These are phyloP conservation scores for Pouteria campechiana DNA, from an alignment of 179 eudicot genomes.

Conservation along the genomic window DNA sequence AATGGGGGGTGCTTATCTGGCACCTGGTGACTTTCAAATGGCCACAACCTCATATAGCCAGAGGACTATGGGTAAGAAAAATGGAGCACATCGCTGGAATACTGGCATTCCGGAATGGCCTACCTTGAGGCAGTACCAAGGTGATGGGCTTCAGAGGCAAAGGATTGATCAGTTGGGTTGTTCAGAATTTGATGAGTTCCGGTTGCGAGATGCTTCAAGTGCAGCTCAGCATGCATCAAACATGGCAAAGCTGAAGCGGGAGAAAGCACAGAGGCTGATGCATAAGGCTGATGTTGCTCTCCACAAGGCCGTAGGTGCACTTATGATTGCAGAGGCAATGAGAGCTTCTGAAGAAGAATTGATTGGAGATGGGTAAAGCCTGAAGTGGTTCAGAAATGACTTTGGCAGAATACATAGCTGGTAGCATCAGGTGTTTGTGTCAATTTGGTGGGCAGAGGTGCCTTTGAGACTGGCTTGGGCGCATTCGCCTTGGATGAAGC, in stretches of 20 bases:
- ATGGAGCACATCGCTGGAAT: constrained; percentile 28
- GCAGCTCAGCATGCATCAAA: constrained; percentile 71
- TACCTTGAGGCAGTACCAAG: constrained; percentile 25
- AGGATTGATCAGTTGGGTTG: constrained; percentile 40
- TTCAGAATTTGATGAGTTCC: constrained; percentile 68
- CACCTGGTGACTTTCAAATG: constrained; percentile 20
- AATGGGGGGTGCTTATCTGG: constrained; percentile 21
- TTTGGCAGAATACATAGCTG: not conserved
- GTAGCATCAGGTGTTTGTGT: not conserved
- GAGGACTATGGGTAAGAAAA: constrained; percentile 32
- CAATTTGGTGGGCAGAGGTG: no score
- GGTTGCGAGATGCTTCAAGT: constrained; percentile 70
- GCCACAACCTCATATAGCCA: constrained; percentile 27
- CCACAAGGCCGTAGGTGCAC: constrained; percentile 77
- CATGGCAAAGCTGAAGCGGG: constrained; percentile 74
- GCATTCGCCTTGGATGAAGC: not conserved
- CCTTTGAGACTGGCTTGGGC: no score
- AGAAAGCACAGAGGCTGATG: constrained; percentile 68
- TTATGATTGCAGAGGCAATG: constrained; percentile 78
- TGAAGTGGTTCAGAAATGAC: not conserved
- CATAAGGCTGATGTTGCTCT: constrained; percentile 73
- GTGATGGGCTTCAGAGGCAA: constrained; percentile 26
- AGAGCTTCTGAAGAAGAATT: constrained; percentile 36
- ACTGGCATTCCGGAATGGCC: constrained; percentile 31
- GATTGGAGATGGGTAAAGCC: constrained; percentile 11